A percentile compares a stretch with the other conserved stretches of the same genome.
These are phyloP conservation scores for Pseudozyma flocculosa DNA, from an alignment of 1,284 basidiomycete genomes.

Conservation along the genomic window DNA sequence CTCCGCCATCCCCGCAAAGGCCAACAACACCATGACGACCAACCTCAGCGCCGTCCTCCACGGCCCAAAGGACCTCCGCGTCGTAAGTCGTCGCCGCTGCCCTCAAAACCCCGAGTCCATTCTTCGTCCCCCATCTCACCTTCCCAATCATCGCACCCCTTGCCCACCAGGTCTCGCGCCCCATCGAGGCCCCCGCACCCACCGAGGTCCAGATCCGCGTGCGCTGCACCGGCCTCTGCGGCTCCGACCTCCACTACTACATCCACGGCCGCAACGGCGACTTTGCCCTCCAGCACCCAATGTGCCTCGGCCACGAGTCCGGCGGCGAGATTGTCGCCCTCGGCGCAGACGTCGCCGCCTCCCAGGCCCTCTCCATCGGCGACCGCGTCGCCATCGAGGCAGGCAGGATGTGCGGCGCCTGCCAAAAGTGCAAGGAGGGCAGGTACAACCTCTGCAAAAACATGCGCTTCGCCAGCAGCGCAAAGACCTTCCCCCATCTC, in stretches of 20 bases:
- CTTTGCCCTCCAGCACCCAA: constrained; percentile 73
- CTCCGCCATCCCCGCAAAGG: background rate
- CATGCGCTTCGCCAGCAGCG: constrained; percentile 82
- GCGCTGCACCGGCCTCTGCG: constrained; percentile 83
- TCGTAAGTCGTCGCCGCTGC: constrained; percentile 55
- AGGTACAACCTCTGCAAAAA: constrained; percentile 88
- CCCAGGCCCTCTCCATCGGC: constrained; percentile 66
- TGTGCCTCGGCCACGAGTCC: constrained; percentile 90
- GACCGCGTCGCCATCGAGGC: constrained; percentile 92
- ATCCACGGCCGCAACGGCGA: constrained; percentile 74
- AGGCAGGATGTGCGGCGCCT: constrained; percentile 78
- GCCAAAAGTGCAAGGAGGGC: constrained; percentile 64
- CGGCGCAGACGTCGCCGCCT: constrained; percentile 63
- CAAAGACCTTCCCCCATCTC: constrained; percentile 87
- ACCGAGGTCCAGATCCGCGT: constrained; percentile 72
- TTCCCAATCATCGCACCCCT: background rate
- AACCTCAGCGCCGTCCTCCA: constrained; percentile 58
- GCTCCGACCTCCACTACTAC: constrained; percentile 51
- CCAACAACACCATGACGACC: constrained; percentile 10
- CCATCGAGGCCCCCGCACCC: constrained; percentile 68
- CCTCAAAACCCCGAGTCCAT: background rate
- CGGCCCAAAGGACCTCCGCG: constrained; percentile 61
- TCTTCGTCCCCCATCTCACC: background rate
- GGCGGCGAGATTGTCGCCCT: constrained; percentile 74
- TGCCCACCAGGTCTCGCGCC: constrained; percentile 64